These are phyloP conservation scores for Scheffersomyces segobiensis DNA, from an alignment of 1,139 yeast species.

Conservation along the genomic window DNA sequence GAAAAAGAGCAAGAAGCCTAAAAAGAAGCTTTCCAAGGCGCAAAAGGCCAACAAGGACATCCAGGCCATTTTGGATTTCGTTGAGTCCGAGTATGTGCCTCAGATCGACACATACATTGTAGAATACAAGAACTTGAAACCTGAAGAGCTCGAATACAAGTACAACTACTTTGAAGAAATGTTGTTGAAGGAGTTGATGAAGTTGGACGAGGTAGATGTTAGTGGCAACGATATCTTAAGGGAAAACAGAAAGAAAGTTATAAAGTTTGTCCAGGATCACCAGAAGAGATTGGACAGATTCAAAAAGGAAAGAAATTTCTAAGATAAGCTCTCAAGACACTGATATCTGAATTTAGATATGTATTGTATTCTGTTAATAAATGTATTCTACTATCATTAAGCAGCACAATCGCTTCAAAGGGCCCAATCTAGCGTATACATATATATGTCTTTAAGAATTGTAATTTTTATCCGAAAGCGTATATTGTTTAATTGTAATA, in stretches of 20 bases:
- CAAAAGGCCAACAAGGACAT: conserved; percentile 44
- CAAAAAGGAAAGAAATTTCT: conserved; percentile 35
- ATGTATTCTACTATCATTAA: neutral
- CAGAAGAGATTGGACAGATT: conserved; percentile 60
- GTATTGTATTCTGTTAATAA: conserved; percentile 4
- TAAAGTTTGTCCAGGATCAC: conserved; percentile 59
- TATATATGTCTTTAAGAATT: too few species aligned
- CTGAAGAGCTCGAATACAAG: conserved; percentile 48
- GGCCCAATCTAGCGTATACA: neutral
- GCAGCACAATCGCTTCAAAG: neutral
- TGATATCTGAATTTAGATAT: neutral
- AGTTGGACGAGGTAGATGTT: conserved; percentile 65
- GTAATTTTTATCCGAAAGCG: too few species aligned
- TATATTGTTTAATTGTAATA: too few species aligned
- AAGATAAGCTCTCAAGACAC: neutral
- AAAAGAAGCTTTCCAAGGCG: conserved; percentile 44
- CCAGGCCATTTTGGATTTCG: conserved; percentile 42
- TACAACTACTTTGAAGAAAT: conserved; percentile 64
- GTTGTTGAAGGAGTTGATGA: conserved; percentile 64
- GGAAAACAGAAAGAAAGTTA: conserved; percentile 56
- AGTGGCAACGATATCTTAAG: conserved; percentile 51
- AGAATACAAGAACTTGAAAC: conserved; percentile 30
- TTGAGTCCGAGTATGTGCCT: conserved; percentile 45
- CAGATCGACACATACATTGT: conserved; percentile 44
- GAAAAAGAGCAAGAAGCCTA: conserved; percentile 23